These are phyloP conservation scores for Henckelia pumila DNA, from an alignment of 257 asterid genomes.

Conservation along the genomic window DNA sequence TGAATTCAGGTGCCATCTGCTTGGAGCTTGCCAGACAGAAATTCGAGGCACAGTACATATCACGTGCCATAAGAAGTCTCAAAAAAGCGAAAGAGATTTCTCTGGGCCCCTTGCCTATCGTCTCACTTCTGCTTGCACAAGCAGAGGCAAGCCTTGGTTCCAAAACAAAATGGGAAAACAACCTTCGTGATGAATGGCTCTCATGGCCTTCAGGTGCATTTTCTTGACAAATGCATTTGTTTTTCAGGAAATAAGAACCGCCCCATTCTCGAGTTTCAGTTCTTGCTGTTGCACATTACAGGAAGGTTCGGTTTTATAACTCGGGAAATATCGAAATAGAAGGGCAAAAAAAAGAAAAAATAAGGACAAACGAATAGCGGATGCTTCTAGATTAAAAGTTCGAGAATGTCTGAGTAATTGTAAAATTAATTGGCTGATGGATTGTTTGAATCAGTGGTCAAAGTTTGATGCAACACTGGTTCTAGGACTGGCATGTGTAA, in stretches of 20 bases:
- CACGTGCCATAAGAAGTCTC: slow-evolving; percentile 68
- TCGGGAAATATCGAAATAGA: neutral
- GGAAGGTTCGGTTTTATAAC: neutral
- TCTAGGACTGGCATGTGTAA: neutral
- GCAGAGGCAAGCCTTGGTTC: neutral
- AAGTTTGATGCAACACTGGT: neutral
- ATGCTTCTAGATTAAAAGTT: neutral
- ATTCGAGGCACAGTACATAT: slow-evolving; percentile 64
- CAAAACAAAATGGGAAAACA: neutral
- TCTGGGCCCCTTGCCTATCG: slow-evolving; percentile 48
- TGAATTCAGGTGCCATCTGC: slow-evolving; percentile 68
- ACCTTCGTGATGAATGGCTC: slow-evolving; percentile 58
- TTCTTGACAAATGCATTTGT: neutral
- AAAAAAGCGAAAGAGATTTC: slow-evolving; percentile 61
- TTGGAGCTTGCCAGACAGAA: slow-evolving; percentile 83
- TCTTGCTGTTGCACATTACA: neutral
- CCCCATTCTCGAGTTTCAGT: neutral
- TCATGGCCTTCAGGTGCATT: slow-evolving; percentile 84
- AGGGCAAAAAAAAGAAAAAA: neutral
- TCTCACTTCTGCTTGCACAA: neutral
- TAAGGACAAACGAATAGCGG: neutral
- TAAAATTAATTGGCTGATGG: neutral
- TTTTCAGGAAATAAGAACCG: neutral
- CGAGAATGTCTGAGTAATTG: neutral
- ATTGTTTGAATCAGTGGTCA: neutral